Conservation (phyloP, 2,329 filamentous ascomycete genomes). For the Lomentospora prolificans region DNA sequence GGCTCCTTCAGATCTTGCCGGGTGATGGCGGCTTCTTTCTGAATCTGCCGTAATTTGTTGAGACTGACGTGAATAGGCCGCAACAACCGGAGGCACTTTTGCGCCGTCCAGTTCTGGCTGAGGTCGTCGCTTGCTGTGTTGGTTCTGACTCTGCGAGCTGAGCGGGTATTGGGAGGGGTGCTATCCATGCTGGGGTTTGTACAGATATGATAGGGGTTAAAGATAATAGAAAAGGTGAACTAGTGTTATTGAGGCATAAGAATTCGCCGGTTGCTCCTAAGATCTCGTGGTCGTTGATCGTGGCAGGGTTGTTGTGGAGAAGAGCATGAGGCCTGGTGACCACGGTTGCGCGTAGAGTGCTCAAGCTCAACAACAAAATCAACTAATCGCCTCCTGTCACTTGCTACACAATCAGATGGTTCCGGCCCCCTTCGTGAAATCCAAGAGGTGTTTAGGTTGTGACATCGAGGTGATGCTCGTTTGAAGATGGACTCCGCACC, state of each 20-base stretch:
- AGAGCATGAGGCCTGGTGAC: too few species aligned
- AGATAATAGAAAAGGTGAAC: neutral
- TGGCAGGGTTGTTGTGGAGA: too few species aligned
- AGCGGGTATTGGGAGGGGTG: neutral
- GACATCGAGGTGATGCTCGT: too few species aligned
- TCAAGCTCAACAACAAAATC: too few species aligned
- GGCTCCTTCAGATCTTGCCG: neutral
- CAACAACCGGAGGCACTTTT: constrained; percentile 35
- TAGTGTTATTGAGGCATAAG: neutral
- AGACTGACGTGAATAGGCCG: constrained; percentile 36
- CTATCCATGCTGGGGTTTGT: constrained; percentile 1
- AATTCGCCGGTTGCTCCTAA: neutral
- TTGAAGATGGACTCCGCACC: too few species aligned
- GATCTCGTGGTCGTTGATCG: neutral
- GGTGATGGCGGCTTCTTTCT: neutral
- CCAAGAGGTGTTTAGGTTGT: too few species aligned
- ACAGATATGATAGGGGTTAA: neutral
- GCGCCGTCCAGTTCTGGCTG: constrained; percentile 34
- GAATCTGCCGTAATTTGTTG: constrained; percentile 5
- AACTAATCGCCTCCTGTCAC: too few species aligned
- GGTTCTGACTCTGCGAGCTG: neutral
- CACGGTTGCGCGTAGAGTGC: too few species aligned
- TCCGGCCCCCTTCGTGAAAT: too few species aligned
- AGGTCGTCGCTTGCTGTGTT: constrained; percentile 8
- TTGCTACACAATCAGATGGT: too few species aligned